Evolutionary conservation across 257 asterid genomes (phyloP).

Genomic region (Echium plantagineum): DNA sequence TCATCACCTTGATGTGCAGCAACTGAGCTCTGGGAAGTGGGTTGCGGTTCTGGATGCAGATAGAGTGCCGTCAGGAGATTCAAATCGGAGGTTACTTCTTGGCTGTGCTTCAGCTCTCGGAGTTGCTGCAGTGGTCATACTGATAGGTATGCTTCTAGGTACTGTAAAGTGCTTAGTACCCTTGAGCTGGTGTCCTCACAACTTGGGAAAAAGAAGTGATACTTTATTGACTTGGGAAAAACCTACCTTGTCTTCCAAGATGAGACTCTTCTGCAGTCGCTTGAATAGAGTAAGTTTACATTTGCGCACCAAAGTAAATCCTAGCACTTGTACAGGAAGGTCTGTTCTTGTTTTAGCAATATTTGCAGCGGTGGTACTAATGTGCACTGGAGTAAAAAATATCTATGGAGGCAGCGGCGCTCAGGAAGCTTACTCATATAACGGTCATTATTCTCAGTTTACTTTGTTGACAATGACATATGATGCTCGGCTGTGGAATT

Average conservation of each 20-base stretch:
- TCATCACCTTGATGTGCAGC: slow-evolving; percentile 88
- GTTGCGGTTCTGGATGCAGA: slow-evolving; percentile 79
- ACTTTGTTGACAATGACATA: slow-evolving; percentile 84
- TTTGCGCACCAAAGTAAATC: slow-evolving; percentile 52
- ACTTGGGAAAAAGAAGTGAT: slow-evolving; percentile 74
- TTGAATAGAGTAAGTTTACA: slow-evolving; percentile 44
- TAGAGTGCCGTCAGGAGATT: slow-evolving; percentile 76
- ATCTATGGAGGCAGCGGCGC: slow-evolving; percentile 82
- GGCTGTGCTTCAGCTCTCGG: slow-evolving; percentile 52
- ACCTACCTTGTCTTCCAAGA: slow-evolving; percentile 42
- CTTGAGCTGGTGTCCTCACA: slow-evolving; percentile 83
- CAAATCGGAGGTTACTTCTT: slow-evolving; percentile 39
- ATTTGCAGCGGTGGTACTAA: slow-evolving; percentile 22
- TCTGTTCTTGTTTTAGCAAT: slow-evolving; percentile 29
- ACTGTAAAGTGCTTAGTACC: slow-evolving; percentile 67
- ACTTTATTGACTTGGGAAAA: slow-evolving; percentile 46
- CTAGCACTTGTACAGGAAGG: slow-evolving; percentile 38
- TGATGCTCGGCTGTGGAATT: slow-evolving; percentile 92
- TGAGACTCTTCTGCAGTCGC: slow-evolving; percentile 60
- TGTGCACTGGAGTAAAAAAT: slow-evolving; percentile 49
- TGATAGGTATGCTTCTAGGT: slow-evolving; percentile 67
- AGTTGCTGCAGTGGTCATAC: slow-evolving; percentile 37
- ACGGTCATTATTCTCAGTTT: slow-evolving; percentile 76
- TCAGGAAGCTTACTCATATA: slow-evolving; percentile 58
- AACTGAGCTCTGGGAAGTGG: slow-evolving; percentile 78